These are phyloP conservation scores for Pestalotiopsis sp. DNA, from an alignment of 2,329 filamentous ascomycete species.

Conservation along the genomic window DNA sequence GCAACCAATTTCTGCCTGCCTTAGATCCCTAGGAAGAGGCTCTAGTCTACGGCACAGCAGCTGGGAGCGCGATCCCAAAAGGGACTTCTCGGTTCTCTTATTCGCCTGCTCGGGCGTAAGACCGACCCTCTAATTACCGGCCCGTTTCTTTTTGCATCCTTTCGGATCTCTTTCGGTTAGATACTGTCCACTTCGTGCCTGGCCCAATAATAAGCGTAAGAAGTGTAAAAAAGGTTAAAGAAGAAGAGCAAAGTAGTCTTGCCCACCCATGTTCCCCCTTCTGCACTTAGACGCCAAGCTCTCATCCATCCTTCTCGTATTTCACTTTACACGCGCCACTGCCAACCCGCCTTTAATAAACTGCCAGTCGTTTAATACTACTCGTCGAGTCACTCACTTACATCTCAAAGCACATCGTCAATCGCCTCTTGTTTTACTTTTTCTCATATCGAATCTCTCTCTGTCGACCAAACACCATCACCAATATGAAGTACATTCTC, in stretches of 20 bases:
- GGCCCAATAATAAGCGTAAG: not conserved
- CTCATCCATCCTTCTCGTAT: too few relatives aligned
- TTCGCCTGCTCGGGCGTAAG: not conserved
- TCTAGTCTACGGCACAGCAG: not conserved
- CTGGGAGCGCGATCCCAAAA: not conserved
- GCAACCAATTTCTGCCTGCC: not conserved
- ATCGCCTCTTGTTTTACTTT: not conserved
- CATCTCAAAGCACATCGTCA: not conserved
- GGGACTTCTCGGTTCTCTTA: not conserved
- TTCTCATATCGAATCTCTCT: not conserved
- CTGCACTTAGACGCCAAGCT: not conserved
- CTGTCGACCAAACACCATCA: not conserved
- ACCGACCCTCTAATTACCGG: not conserved
- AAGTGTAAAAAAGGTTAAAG: not conserved
- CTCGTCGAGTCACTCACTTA: too few relatives aligned
- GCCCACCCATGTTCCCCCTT: not conserved
- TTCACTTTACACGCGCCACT: too few relatives aligned
- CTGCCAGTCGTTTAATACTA: too few relatives aligned
- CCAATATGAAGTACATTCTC: slow-evolving; percentile 10
- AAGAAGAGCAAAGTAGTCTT: not conserved
- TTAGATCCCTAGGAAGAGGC: not conserved
- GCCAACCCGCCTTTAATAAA: too few relatives aligned
- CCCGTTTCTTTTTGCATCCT: not conserved
- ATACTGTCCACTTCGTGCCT: not conserved
- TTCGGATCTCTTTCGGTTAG: not conserved